A percentile compares a stretch with the other conserved stretches of the same genome.
These are phyloP conservation scores for Lentinula raphanica DNA, from an alignment of 768 basidiomycete species.

Conservation along the genomic window DNA sequence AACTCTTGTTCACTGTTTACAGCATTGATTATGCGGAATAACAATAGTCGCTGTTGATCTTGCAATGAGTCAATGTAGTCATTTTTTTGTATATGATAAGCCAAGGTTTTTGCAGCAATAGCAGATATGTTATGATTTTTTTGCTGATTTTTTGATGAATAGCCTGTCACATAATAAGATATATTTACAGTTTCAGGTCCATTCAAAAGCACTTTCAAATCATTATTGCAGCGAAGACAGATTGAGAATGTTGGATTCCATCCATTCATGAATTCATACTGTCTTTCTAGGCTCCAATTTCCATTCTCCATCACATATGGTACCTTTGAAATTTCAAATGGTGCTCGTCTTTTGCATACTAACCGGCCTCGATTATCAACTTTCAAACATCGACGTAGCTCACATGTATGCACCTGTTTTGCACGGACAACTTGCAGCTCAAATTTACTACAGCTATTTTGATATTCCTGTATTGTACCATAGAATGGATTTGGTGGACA, in stretches of 20 bases:
- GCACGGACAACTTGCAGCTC: no score
- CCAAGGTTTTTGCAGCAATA: conserved; percentile 25
- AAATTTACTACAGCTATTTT: no score
- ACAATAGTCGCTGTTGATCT: conserved; percentile 17
- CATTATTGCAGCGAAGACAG: conserved; percentile 27
- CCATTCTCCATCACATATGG: conserved; percentile 23
- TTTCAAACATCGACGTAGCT: conserved; percentile 15
- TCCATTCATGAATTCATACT: conserved; percentile 19
- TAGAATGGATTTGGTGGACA: conserved; percentile 28
- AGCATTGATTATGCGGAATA: conserved; percentile 20
- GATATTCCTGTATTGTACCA: no score
- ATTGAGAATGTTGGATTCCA: conserved; percentile 21
- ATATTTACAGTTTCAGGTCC: conserved; percentile 27
- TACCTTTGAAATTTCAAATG: conserved; percentile 16
- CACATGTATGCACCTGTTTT: conserved; percentile 30
- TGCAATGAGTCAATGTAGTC: conserved; percentile 15
- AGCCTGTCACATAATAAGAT: conserved; percentile 32
- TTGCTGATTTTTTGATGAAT: conserved; percentile 36
- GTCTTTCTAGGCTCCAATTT: conserved; percentile 22
- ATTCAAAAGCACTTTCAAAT: conserved; percentile 33
- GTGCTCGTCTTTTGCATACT: conserved; percentile 31
- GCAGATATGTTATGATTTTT: conserved; percentile 30
- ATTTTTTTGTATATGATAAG: conserved; percentile 15
- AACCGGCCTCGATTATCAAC: conserved; percentile 13
- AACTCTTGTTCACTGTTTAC: conserved; percentile 35